Conservation (phyloP, 257 asterid genomes). For the Rhazya stricta region DNA sequence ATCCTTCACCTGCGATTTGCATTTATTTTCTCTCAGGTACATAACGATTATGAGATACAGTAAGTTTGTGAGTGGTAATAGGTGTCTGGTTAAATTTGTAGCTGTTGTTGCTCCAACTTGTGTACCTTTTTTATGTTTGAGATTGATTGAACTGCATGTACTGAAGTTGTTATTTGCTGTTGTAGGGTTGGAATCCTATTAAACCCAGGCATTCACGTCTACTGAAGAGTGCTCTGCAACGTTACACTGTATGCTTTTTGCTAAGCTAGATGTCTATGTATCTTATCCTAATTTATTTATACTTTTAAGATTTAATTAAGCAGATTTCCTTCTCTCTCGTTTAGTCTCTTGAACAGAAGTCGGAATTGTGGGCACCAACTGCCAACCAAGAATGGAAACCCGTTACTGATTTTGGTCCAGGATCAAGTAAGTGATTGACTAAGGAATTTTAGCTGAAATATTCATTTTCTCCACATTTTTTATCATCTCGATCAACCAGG, state of each 20-base stretch:
- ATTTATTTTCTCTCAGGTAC: neutral
- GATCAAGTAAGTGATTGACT: constrained; percentile 42
- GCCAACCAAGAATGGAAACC: constrained; percentile 60
- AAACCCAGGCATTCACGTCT: constrained; percentile 85
- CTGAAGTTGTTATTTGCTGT: neutral
- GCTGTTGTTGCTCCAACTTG: neutral
- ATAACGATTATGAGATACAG: neutral
- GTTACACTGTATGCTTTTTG: constrained; percentile 59
- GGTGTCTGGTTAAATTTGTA: neutral
- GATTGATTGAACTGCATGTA: neutral
- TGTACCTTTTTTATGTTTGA: neutral
- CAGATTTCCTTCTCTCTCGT: constrained; percentile 17
- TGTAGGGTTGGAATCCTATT: constrained; percentile 84
- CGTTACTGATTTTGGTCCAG: constrained; percentile 25
- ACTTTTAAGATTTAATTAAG: neutral
- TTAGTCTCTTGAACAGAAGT: constrained; percentile 48
- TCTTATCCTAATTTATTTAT: neutral
- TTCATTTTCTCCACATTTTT: neutral
- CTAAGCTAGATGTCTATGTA: neutral
- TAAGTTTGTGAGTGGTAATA: neutral
- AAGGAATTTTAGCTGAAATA: neutral
- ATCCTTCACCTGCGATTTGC: neutral
- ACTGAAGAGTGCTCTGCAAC: constrained; percentile 69
- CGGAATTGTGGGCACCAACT: constrained; percentile 76
- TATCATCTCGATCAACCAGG: neutral